Evolutionary conservation across 768 basidiomycete species (phyloP).

Genomic region (Tricholoma bakamatsutake): DNA sequence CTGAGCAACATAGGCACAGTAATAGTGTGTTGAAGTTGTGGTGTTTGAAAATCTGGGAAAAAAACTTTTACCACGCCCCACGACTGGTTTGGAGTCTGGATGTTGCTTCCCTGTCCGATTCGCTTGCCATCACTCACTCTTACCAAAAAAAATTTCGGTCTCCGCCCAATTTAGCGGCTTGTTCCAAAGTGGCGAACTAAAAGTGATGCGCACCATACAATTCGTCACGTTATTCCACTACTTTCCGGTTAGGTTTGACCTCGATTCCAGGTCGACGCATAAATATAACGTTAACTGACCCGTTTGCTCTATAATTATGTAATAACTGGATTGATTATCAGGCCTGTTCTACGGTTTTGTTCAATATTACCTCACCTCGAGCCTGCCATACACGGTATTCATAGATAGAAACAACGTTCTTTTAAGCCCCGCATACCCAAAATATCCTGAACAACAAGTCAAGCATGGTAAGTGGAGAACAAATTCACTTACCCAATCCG

Average conservation of each 20-base stretch:
- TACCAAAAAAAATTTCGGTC: no score
- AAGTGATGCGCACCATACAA: no score
- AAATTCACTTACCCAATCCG: constrained; percentile 72
- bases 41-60: no score
- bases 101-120: no score
- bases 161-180: no score
- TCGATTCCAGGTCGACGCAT: constrained; percentile 7
- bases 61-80: no score
- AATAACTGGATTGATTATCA: neutral
- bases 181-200: no score
- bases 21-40: no score
- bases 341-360: neutral
- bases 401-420: constrained; percentile 79
- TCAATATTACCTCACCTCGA: neutral
- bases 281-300: no score
- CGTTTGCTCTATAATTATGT: neutral
- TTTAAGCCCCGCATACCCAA: constrained; percentile 78
- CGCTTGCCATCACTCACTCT: no score
- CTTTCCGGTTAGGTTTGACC: constrained; percentile 5
- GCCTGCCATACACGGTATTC: constrained; percentile 11
- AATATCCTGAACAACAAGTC: constrained; percentile 44
- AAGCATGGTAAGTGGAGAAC: constrained; percentile 2
- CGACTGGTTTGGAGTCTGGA: no score
- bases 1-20: no score
- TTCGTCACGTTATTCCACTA: neutral